phyloP scores from a whole-genome alignment of 192 early-diverging fungal genomes.

The Dissophora globulifera region DNA sequence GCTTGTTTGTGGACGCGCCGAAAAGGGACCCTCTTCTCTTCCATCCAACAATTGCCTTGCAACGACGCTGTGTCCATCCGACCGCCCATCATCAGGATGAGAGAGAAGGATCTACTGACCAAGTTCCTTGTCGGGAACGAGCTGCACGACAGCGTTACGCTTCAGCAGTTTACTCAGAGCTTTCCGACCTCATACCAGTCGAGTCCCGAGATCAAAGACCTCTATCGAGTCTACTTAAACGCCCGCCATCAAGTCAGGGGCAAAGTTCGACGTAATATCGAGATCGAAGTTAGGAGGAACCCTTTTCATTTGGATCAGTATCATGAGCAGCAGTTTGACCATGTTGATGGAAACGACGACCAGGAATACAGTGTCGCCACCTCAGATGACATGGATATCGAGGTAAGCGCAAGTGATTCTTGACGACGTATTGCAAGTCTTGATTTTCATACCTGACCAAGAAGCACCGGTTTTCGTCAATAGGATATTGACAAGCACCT shows the following conservation, averaged over 20 bases:
- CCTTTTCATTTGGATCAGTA: constrained; percentile 25
- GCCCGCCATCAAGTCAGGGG: constrained; percentile 32
- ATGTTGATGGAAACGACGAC: too few species aligned
- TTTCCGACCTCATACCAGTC: constrained; percentile 20
- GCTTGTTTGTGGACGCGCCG: too few species aligned
- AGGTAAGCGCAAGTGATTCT: neutral
- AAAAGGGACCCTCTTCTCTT: too few species aligned
- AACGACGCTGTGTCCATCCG: too few species aligned
- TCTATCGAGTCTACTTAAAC: constrained; percentile 38
- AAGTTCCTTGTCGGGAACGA: constrained; percentile 50
- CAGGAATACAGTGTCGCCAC: neutral
- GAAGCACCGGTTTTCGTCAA: neutral
- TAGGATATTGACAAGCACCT: constrained; percentile 48
- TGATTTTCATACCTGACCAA: too few species aligned
- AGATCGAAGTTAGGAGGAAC: constrained; percentile 45
- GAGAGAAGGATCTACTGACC: constrained; percentile 42
- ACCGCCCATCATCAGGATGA: too few species aligned
- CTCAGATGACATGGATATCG: constrained; percentile 24
- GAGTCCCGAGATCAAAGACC: constrained; percentile 42
- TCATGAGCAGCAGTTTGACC: neutral
- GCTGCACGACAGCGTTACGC: constrained; percentile 44
- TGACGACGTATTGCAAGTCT: too few species aligned
- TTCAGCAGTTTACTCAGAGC: constrained; percentile 26
- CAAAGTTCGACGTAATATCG: constrained; percentile 47
- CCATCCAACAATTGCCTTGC: too few species aligned